Evolutionary conservation across 2,329 filamentous ascomycete species (phyloP), one percentile per base, ranked within the genome.

Genomic region (Dactylella cylindrospora): DNA sequence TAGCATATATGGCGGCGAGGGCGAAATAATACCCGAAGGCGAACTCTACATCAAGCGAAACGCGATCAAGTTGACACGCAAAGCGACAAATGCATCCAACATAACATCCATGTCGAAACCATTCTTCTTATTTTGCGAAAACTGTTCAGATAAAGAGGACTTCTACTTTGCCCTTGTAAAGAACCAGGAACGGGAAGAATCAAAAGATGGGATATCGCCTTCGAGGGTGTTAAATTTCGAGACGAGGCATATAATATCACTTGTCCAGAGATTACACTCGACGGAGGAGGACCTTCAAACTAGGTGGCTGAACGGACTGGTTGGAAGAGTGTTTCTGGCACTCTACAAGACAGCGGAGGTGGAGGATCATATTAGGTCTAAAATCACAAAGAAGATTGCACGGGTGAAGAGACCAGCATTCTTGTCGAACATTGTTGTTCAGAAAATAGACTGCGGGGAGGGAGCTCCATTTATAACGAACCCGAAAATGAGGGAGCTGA

Each of bases 11-110:
- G 91, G 90, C 22, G 86, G 83, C 52, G 84, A 85, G 10, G 57
- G 50, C 38, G 74, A 76, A 47, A 70, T 74, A 5, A 90, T 91
- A 20, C 88, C 86, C 0, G 93, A 98, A 72, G 90, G 90, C 53
- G 93, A 98, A 74, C 77, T 98, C 3, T 98, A 88, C 76, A 93
- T 97, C 74, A 97, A 96, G 75, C 80, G 90, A 65, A 95, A 95
- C 72, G 90, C 90, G 45, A 84, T 96, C 50, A 84, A 88, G 67
- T 77, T 96, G 25, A 81, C 82, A n/a, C 80, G 88, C 67, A 85
- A 81, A 69, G 76, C 76, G 20, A 74, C 76, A 20, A 81, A 84
- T 26, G 68, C 78, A 7, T 47, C 65, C 8, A 17, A 22, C 17
- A 35, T 23, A n/a, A 41, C 2, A 78, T 80, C 2, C 82, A 84